Conservation (phyloP, 306 rosid genomes). For the Mimosa pudica region DNA sequence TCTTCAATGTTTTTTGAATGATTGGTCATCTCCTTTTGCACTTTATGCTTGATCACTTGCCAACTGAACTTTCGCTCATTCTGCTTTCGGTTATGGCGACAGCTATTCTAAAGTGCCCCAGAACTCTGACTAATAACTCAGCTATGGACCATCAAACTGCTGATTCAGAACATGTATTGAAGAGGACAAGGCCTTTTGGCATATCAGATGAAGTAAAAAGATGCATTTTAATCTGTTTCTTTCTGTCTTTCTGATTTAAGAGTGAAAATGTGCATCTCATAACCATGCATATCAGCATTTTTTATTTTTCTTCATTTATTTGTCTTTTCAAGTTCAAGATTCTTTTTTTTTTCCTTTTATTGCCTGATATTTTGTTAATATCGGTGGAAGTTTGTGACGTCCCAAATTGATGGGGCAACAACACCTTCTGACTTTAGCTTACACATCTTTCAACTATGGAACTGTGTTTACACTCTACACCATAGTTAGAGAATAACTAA, state of each 20-base stretch:
- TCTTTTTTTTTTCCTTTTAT: neutral
- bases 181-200: conserved; percentile 27
- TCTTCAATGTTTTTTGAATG: neutral
- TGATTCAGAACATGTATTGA: conserved; percentile 90
- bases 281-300: no score
- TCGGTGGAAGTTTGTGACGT: conserved; percentile 8
- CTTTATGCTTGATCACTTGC: conserved; percentile 13
- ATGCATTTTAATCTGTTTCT: no score
- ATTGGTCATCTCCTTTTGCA: neutral
- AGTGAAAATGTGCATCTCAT: no score
- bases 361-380: neutral
- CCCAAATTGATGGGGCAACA: conserved; percentile 18
- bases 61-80: no score
- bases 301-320: no score
- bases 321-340: no score
- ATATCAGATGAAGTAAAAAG: no score
- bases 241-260: no score
- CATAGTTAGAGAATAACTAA: conserved; percentile 10
- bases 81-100: no score
- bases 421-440: neutral
- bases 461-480: neutral
- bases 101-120: conserved; percentile 86
- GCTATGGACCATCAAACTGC: conserved; percentile 97
- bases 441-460: conserved; percentile 29
- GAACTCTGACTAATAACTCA: conserved; percentile 90